Evolutionary conservation across 169 alveolate species (phyloP).

Genomic region (Plasmodium gallinaceum): DNA sequence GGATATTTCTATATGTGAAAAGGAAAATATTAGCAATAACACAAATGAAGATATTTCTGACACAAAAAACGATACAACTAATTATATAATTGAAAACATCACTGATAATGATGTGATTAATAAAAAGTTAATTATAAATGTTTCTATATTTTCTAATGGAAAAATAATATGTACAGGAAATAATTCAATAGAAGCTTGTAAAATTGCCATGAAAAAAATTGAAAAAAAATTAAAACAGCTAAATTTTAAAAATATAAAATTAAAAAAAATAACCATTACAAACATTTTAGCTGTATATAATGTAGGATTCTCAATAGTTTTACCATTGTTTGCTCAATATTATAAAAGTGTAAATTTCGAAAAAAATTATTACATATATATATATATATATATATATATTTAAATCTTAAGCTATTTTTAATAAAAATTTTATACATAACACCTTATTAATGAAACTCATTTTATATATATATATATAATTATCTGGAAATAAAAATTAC

Average conservation of each 20-base stretch:
- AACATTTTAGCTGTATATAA: constrained; percentile 84
- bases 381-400: neutral
- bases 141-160: constrained; percentile 85
- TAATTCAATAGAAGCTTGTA: constrained; percentile 80
- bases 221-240: constrained; percentile 81
- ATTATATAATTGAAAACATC: neutral
- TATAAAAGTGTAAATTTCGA: constrained; percentile 54
- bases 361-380: neutral
- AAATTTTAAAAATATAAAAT: constrained; percentile 77
- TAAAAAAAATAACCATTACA: constrained; percentile 75
- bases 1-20: neutral
- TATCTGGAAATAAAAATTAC: no score
- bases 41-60: neutral
- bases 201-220: constrained; percentile 83
- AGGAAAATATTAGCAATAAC: neutral
- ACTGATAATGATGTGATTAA: neutral
- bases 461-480: neutral
- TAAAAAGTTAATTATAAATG: constrained; percentile 80
- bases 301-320: constrained; percentile 78
- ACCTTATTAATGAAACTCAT: no score
- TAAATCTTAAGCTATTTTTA: neutral
- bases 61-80: neutral
- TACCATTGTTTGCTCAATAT: constrained; percentile 80
- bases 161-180: constrained; percentile 85
- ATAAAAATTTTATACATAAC: no score